Evolutionary conservation across 208 protist species (phyloP).

Genomic region (Leishmania gerbilli): DNA sequence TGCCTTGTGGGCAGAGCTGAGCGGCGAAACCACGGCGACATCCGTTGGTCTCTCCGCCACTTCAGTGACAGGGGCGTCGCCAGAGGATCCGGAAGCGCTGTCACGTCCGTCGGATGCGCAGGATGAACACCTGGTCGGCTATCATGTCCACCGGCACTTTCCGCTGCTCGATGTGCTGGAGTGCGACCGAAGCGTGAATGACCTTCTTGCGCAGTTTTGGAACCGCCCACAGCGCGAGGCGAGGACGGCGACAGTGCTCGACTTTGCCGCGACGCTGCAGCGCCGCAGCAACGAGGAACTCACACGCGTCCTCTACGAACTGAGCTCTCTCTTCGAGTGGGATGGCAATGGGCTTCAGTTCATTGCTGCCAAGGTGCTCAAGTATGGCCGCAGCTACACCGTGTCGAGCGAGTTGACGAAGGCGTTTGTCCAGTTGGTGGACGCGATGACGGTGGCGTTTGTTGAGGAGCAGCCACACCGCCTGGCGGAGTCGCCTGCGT

Average conservation of each 20-base stretch:
- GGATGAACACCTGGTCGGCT: constrained; percentile 42
- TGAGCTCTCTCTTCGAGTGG: constrained; percentile 63
- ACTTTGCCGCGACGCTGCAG: constrained; percentile 70
- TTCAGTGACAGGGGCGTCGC: neutral
- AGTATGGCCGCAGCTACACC: constrained; percentile 73
- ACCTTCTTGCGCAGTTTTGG: constrained; percentile 74
- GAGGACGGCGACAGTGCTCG: constrained; percentile 68
- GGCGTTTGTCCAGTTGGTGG: constrained; percentile 68
- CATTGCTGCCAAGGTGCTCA: constrained; percentile 47
- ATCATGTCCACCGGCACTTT: constrained; percentile 54
- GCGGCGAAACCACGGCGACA: neutral
- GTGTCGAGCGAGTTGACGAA: constrained; percentile 59
- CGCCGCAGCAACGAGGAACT: constrained; percentile 70
- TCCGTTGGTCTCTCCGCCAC: neutral
- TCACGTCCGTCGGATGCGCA: constrained; percentile 1
- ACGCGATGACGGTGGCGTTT: constrained; percentile 61
- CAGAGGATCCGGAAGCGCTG: neutral
- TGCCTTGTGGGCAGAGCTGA: constrained; percentile 8
- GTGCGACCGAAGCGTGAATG: constrained; percentile 68
- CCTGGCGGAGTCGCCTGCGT: constrained; percentile 48
- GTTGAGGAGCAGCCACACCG: constrained; percentile 69
- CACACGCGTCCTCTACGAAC: constrained; percentile 61
- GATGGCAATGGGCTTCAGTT: constrained; percentile 83
- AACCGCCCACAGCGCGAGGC: constrained; percentile 62
- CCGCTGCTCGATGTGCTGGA: constrained; percentile 74